Evolutionary conservation across 108 stramenopile species (phyloP).

Genomic region (Parietichytrium sp.): DNA sequence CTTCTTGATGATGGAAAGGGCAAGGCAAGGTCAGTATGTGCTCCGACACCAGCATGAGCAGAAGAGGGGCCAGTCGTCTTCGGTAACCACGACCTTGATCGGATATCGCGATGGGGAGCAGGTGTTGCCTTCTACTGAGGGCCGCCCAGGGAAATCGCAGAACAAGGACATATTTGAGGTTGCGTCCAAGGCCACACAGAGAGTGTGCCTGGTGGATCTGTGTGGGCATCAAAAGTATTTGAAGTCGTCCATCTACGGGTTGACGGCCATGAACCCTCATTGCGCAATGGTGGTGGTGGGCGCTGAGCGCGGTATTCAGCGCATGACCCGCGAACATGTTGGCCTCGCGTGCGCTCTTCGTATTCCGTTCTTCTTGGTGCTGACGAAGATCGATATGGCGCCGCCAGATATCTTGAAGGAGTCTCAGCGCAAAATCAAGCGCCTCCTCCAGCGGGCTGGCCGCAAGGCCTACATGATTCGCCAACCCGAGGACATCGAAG

Average conservation of each 20-base stretch:
- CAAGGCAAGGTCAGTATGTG: slow-evolving; percentile 78
- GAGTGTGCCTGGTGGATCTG: slow-evolving; percentile 90
- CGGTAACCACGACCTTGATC: slow-evolving; percentile 84
- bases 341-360: slow-evolving; percentile 91
- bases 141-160: not conserved
- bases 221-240: slow-evolving; percentile 98
- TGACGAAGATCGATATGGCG: slow-evolving; percentile 96
- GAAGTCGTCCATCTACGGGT: slow-evolving; percentile 96
- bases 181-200: slow-evolving; percentile 64
- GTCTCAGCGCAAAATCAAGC: slow-evolving; percentile 75
- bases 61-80: slow-evolving; percentile 91
- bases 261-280: slow-evolving; percentile 90
- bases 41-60: slow-evolving; percentile 98
- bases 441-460: slow-evolving; percentile 52
- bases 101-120: slow-evolving; percentile 43
- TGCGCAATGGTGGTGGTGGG: slow-evolving; percentile 91
- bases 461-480: slow-evolving; percentile 53
- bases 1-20: slow-evolving; percentile 93
- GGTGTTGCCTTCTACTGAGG: not conserved
- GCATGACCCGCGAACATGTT: slow-evolving; percentile 97
- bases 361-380: slow-evolving; percentile 83
- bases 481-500: slow-evolving; percentile 58
- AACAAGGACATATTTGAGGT: slow-evolving; percentile 46
- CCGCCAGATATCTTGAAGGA: slow-evolving; percentile 86
- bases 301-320: slow-evolving; percentile 90